Conservation (phyloP, 2,329 filamentous ascomycete genomes). For the Trichoderma breve region DNA sequence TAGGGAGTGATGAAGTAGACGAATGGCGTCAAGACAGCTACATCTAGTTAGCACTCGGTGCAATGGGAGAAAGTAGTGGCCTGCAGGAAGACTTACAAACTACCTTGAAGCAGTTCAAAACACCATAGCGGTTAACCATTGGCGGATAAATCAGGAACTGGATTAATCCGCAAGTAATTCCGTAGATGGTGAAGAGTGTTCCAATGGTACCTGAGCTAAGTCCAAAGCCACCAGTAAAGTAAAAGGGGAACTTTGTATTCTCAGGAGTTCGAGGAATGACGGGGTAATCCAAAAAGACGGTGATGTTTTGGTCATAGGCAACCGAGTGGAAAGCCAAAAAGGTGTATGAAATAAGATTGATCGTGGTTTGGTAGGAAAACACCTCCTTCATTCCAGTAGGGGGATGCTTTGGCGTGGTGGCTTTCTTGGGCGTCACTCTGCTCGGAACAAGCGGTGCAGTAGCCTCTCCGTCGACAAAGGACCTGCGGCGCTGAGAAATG, state of each 20-base stretch:
- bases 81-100: constrained; percentile 43
- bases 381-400: constrained; percentile 57
- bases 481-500: constrained; percentile 40
- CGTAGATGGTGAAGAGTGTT: constrained; percentile 80
- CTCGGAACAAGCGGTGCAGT: constrained; percentile 31
- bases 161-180: constrained; percentile 72
- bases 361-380: constrained; percentile 68
- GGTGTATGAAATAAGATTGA: constrained; percentile 76
- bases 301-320: constrained; percentile 82
- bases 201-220: constrained; percentile 72
- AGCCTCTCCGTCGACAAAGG: constrained; percentile 56
- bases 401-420: constrained; percentile 26
- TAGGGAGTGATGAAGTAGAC: constrained; percentile 82
- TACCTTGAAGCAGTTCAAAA: constrained; percentile 69
- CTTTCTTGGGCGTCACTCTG: constrained; percentile 17
- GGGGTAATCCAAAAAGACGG: constrained; percentile 83
- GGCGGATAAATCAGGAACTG: constrained; percentile 86
- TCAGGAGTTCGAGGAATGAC: constrained; percentile 54
- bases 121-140: constrained; percentile 69
- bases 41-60: not conserved
- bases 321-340: constrained; percentile 79
- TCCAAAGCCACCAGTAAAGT: constrained; percentile 81
- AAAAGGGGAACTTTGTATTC: constrained; percentile 67
- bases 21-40: constrained; percentile 66
- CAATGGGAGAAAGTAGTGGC: not conserved